phyloP scores from a whole-genome alignment of 2,329 filamentous ascomycete genomes.

The Diaporthe australafricana region DNA sequence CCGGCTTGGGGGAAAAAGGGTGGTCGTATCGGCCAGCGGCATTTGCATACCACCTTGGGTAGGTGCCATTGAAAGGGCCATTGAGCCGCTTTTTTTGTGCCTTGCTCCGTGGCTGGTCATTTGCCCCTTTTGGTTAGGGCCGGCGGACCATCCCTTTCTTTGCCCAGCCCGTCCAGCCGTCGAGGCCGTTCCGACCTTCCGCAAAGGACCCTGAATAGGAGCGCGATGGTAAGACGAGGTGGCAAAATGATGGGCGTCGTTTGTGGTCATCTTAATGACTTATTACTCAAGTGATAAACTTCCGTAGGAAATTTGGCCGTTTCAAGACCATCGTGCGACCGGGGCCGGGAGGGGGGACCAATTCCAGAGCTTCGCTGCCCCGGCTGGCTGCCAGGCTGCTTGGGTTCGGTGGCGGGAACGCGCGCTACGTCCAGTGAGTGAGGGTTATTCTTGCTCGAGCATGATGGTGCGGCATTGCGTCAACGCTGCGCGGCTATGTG shows the following conservation, averaged over 20 bases:
- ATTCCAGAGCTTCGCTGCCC: not conserved
- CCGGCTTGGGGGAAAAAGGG: not conserved
- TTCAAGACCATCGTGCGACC: conserved; percentile 13
- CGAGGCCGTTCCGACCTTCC: conserved; percentile 9
- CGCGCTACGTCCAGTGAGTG: not conserved
- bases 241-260: conserved; percentile 1
- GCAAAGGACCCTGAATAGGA: conserved; percentile 21
- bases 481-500: conserved; percentile 7
- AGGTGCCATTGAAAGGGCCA: conserved; percentile 6
- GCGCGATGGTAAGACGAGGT: conserved; percentile 10
- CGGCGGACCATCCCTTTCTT: conserved; percentile 23
- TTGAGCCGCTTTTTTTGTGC: not conserved
- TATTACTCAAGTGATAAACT: conserved; percentile 25
- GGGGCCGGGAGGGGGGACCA: not conserved
- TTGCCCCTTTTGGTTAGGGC: conserved; percentile 8
- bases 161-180: conserved; percentile 1
- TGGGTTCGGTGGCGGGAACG: not conserved
- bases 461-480: conserved; percentile 4
- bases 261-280: conserved; percentile 14
- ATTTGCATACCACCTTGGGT: conserved; percentile 6
- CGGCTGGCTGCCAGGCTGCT: too few species aligned
- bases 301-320: conserved; percentile 24
- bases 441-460: not conserved
- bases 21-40: not conserved
- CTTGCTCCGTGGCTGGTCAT: conserved; percentile 7